A percentile compares a stretch with the other conserved stretches of the same genome.
Conservation (phyloP, 805 yeast species). For the Lipomyces sp. region DNA sequence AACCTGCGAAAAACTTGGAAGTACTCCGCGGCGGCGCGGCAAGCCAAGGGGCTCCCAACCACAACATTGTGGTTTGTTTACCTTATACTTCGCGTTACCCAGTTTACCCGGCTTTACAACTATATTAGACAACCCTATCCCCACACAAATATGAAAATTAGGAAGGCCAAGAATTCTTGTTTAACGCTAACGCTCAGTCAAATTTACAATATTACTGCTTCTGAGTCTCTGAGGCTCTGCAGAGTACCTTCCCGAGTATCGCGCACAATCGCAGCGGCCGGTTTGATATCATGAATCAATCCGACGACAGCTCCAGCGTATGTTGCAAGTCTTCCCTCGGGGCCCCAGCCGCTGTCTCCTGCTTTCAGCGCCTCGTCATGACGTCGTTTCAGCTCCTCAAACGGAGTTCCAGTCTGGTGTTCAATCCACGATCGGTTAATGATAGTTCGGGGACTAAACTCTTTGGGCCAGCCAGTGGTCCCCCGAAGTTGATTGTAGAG, state of each 20-base stretch:
- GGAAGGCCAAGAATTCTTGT: too few relatives aligned
- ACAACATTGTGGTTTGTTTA: conserved; percentile 28
- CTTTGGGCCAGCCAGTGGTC: background rate
- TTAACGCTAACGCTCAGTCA: too few relatives aligned
- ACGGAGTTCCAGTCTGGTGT: background rate
- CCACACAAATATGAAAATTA: too few relatives aligned
- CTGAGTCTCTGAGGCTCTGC: background rate
- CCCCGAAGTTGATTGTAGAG: conserved; percentile 6
- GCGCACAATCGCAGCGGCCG: background rate
- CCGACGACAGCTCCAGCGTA: background rate
- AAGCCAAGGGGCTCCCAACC: conserved; percentile 30
- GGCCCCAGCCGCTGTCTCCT: conserved; percentile 2
- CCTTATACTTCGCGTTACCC: conserved; percentile 25
- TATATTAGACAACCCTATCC: background rate
- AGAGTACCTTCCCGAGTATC: background rate
- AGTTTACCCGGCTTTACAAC: background rate
- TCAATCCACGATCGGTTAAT: background rate
- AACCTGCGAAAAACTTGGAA: background rate
- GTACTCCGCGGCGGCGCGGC: background rate
- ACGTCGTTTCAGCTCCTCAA: background rate
- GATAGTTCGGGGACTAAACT: conserved; percentile 3
- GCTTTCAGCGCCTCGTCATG: conserved; percentile 1
- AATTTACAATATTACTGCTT: too few relatives aligned
- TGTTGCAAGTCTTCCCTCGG: background rate
- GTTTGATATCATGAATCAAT: conserved; percentile 1